Evolutionary conservation across 75 land plant genomes (phyloP), one percentile per base, ranked within the genome.

Genomic region (Cupressus sempervirens): DNA sequence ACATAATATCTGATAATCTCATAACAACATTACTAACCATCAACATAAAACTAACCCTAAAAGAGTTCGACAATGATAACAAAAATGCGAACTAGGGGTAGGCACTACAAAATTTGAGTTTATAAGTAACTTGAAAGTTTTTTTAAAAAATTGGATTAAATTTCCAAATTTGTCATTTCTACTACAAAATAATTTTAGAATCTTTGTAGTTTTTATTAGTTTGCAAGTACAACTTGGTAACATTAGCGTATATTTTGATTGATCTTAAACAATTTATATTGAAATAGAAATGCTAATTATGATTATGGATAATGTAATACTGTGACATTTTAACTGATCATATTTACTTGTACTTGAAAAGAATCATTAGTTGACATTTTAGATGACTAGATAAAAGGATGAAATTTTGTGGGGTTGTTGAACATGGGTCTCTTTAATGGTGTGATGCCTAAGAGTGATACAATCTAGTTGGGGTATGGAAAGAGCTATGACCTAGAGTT

Each of bases 401-500:
- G 3, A 40, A 23, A n/a, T 41, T 80, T 41, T 41, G 50, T 80
- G 82, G 36, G 53, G 20, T 41, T 80, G 34, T 80, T 41, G 45
- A 46, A 34, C 38, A 30, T 52, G 84, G 70, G 9, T 20, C 30
- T 2, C 20, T 50, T 58, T 81, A 58, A 58, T 58, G 45, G 8
- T 84, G 89, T 85, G 87, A 91, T 87, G 45, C 86, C 86, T 2
- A 87, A 89, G 92, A 83, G 84, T 20, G 58, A 86, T 16, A 34
- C 89, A 11, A 87, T 90, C 30, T 87, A 87, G 83, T 53, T 90
- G 53, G 92, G 91, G 10, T 88, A 90, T 54, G 87, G 86, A 9
- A 90, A 72, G 52, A 85, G 83, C 70, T 83, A 85, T 40, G 98
- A 96, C 85, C 94, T 95, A 35, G 98, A 96, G 88, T 97, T 97